These are phyloP conservation scores for Cladophialophora chaetospira DNA, from an alignment of 2,329 filamentous ascomycete genomes.

Conservation along the genomic window DNA sequence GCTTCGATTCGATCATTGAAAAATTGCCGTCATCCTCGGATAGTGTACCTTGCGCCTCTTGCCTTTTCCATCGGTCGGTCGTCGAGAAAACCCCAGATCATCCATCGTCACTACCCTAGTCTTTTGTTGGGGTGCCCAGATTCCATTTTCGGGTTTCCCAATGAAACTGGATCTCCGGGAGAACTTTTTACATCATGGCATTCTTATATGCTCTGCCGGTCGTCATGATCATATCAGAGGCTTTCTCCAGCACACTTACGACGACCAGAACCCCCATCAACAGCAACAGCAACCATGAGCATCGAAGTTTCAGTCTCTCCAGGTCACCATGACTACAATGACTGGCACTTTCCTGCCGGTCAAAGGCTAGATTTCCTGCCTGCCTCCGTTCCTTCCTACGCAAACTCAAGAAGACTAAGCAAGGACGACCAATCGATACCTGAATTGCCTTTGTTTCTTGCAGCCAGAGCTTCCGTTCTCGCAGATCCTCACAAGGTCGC, in stretches of 20 bases:
- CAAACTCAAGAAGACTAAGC: neutral
- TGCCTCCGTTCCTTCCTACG: neutral
- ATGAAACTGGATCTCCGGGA: slow-evolving; percentile 11
- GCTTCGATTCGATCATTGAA: slow-evolving; percentile 11
- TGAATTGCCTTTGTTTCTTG: slow-evolving; percentile 43
- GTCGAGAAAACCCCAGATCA: slow-evolving; percentile 3
- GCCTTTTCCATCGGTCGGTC: neutral
- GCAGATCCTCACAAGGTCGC: slow-evolving; percentile 41
- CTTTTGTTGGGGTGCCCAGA: slow-evolving; percentile 9
- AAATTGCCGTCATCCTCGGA: slow-evolving; percentile 7
- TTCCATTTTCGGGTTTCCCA: slow-evolving; percentile 19
- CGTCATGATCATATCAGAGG: neutral
- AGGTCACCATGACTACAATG: slow-evolving; percentile 3
- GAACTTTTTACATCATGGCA: slow-evolving; percentile 10
- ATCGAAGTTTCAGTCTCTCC: slow-evolving; percentile 17
- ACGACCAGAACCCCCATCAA: neutral
- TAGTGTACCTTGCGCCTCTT: slow-evolving; percentile 1
- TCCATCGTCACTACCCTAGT: neutral
- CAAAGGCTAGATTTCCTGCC: slow-evolving; percentile 5
- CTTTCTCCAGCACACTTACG: neutral
- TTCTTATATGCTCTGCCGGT: neutral
- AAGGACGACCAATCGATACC: slow-evolving; percentile 14
- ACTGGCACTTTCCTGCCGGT: slow-evolving; percentile 8
- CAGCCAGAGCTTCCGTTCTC: slow-evolving; percentile 41
- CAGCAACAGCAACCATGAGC: slow-evolving; percentile 10